phyloP scores from a whole-genome alignment of 2,329 filamentous ascomycete species.

The Alternaria sp. region DNA sequence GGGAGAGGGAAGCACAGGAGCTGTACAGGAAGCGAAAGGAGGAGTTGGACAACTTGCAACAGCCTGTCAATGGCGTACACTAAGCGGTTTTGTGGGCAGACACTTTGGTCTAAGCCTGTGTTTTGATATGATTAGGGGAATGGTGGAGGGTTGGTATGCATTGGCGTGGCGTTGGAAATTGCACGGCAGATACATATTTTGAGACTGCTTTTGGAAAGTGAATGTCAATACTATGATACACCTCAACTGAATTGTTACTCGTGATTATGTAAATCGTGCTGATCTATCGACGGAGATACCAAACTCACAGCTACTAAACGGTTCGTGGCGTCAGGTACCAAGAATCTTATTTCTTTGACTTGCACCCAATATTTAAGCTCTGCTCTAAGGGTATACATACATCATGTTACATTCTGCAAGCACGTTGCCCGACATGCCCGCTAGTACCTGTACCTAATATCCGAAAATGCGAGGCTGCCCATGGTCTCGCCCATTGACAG shows the following conservation, averaged over 20 bases:
- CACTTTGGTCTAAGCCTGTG: not conserved
- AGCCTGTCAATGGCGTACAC: slow-evolving; percentile 46
- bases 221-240: not conserved
- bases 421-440: not conserved
- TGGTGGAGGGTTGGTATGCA: slow-evolving; percentile 1
- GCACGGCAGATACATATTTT: not conserved
- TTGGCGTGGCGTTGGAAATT: slow-evolving; percentile 14
- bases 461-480: not conserved
- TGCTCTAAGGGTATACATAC: not conserved
- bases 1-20: slow-evolving; percentile 92
- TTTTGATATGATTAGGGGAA: not conserved
- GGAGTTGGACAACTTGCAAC: slow-evolving; percentile 70
- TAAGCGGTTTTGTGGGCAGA: slow-evolving; percentile 18
- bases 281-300: not conserved
- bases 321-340: not conserved
- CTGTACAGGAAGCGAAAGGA: slow-evolving; percentile 77
- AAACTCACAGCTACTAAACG: not conserved
- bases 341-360: not conserved
- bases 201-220: not conserved
- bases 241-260: not conserved
- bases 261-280: not conserved
- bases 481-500: not conserved
- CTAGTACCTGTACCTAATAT: not conserved
- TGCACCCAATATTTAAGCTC: not conserved
- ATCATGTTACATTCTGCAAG: not conserved